Base-by-base conservation (phyloP, 179 eudicot species). In the Heliamphora pulchella region DNA sequence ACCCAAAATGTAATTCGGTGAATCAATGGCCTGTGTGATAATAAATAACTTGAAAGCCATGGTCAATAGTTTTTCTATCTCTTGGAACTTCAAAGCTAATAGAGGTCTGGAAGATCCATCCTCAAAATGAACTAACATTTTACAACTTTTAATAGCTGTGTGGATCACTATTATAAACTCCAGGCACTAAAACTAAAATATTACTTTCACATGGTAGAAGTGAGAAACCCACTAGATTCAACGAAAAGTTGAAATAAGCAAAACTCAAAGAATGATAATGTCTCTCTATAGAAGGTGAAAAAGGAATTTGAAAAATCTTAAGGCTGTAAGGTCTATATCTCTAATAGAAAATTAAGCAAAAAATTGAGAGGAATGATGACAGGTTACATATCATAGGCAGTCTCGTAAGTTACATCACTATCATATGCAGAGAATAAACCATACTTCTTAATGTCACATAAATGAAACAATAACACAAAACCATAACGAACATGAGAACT, bases 401-500 rank as follows among this genome's bases (percentile, higher is more conserved):
- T 41, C 17, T 50, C 13, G 65, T 50, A 59, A 6, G 8, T 10
- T 41, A n/a, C n/a, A 18, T n/a, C 10, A 64, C 22, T 50, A 48
- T 50, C 53, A 63, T 2, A 3, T 18, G 47, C 17, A 43, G 1
- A 14, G 43, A 58, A 76, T 8, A 43, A 43, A 59, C 68, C 46
- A 15, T 61, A 59, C 1, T 39, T 73, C 62, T 51, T 73, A 13
- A 73, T 53, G 44, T 73, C 58, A 18, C 1, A n/a, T 3, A 50
- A 20, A 39, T 10, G 4, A 53, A 68, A 69, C n/a, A 8, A 39
- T 10, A 55, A n/a, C 43, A 70, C n/a, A 55, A 54, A 17, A 46
- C 13, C 18, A 43, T 76, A 57, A 68, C 31, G 43, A 78, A 78
- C 22, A 70, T 55, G 64, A 72, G 72, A 81, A 39, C 4, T 22